Evolutionary conservation across 2,329 filamentous ascomycete species (phyloP), one percentile per base, ranked within the genome.

Genomic region (Claviceps fusiformis): DNA sequence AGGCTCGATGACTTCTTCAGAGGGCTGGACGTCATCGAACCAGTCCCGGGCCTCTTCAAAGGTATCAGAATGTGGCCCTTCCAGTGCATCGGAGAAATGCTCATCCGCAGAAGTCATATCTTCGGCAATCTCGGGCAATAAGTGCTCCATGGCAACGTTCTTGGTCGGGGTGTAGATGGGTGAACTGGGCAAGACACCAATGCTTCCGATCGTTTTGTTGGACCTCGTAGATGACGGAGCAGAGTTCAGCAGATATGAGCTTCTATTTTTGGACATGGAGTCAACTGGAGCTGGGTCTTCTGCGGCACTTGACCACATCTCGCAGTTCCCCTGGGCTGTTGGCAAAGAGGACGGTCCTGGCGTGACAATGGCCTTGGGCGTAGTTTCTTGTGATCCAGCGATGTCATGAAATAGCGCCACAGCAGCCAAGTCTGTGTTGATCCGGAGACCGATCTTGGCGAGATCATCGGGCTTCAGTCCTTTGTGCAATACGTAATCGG

Each of bases 331-430:
- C 50, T 58, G 52, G 35, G 54, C n/a, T 17, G 56, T 35, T 57
- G 65, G 41, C n/a, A 57, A 46, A 29, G 46, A 53, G 8, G 64
- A 65, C 13, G 70, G 59, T 46, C 64, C 62, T 10, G 66, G 67
- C 55, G 58, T 64, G n/a, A 59, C 55, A 19, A 74, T 75, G 5
- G 83, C 83, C 58, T 81, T 87, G 1, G 87, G 86, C 1, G 86
- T 90, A 0, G 78, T 77, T 63, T 88, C 80, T 59, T 82, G 73
- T 6, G 84, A 87, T 48, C 75, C 83, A 9, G 82, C 70, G 33
- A 77, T 64, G 52, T 83, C 78, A 9, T 70, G 63, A 10, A 66
- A 63, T 4, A 69, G 65, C 1, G 63, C 60, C 24, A 67, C 54
- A 17, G 68, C 60, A 11, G 63, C 57, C 29, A 66, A 27, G 27